Conservation (phyloP, 306 rosid species). For the Quercus engelmannii region DNA sequence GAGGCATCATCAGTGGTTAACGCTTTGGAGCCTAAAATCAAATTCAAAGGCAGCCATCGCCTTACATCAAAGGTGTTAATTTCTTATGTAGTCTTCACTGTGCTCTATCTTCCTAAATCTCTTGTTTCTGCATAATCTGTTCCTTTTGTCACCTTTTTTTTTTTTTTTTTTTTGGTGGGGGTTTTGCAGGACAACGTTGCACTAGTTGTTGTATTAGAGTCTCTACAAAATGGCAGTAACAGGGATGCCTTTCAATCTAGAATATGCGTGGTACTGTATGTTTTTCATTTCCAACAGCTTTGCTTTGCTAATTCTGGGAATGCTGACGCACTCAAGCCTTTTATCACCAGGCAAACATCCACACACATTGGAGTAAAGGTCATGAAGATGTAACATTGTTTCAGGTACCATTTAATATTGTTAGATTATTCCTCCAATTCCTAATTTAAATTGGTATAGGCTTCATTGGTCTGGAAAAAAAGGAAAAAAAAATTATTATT, state of each 20-base stretch:
- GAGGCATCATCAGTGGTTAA: constrained; percentile 2
- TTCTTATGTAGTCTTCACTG: not conserved
- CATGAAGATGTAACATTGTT: constrained; percentile 16
- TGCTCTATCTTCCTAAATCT: not conserved
- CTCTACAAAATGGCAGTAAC: not conserved
- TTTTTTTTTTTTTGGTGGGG: no score
- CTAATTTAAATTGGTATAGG: no score
- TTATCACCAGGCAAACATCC: constrained; percentile 30
- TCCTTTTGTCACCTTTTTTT: not conserved
- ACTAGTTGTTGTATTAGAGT: constrained; percentile 26
- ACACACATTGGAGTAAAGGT: constrained; percentile 17
- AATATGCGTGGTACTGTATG: constrained; percentile 32
- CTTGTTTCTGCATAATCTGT: not conserved
- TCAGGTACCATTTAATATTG: constrained; percentile 23
- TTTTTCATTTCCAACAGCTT: not conserved
- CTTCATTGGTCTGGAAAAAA: no score
- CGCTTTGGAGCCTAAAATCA: constrained; percentile 2
- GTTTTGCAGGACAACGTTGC: constrained; percentile 29
- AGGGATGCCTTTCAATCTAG: constrained; percentile 2
- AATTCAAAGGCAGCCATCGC: not conserved
- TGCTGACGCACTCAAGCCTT: not conserved
- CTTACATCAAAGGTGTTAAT: constrained; percentile 15
- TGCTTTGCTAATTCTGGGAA: not conserved
- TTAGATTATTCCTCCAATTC: no score
- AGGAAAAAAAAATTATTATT: no score